These are phyloP conservation scores for Trichoderma sp. DNA, from an alignment of 2,329 filamentous ascomycete genomes.

Conservation along the genomic window DNA sequence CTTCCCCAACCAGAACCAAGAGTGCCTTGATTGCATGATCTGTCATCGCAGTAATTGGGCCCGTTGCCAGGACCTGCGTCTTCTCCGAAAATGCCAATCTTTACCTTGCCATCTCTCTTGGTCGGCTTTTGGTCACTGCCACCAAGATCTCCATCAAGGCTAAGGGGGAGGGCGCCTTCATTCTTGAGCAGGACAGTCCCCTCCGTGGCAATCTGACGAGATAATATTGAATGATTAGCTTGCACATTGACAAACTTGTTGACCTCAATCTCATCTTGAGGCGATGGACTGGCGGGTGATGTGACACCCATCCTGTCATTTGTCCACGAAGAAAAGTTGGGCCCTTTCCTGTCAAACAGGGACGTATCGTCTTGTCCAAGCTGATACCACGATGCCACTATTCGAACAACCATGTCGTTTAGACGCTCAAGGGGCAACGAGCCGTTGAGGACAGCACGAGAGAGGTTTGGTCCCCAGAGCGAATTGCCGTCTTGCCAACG, in stretches of 20 bases:
- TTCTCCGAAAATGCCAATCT: constrained; percentile 57
- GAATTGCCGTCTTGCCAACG: constrained; percentile 71
- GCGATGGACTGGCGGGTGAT: constrained; percentile 54
- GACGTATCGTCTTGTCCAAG: constrained; percentile 73
- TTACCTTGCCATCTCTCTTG: constrained; percentile 47
- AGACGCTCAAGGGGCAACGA: constrained; percentile 78
- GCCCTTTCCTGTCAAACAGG: constrained; percentile 72
- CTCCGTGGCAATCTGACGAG: constrained; percentile 59
- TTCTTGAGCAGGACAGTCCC: constrained; percentile 66
- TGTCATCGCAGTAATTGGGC: constrained; percentile 68
- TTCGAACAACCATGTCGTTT: constrained; percentile 85
- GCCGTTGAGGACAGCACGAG: constrained; percentile 76
- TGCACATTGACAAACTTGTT: constrained; percentile 72
- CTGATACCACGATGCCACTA: constrained; percentile 91
- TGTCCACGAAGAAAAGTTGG: constrained; percentile 81
- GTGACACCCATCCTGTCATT: constrained; percentile 57
- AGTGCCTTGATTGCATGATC: constrained; percentile 70
- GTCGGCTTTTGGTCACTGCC: constrained; percentile 27
- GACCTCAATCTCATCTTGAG: constrained; percentile 51
- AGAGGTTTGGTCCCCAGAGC: constrained; percentile 79
- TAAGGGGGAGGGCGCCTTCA: constrained; percentile 57
- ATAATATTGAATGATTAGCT: constrained; percentile 53
- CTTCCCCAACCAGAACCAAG: constrained; percentile 76
- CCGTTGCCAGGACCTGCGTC: constrained; percentile 57
- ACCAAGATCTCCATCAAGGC: constrained; percentile 38